Evolutionary conservation across 805 yeast genomes (phyloP).

Genomic region (Yarrowia divulgata): DNA sequence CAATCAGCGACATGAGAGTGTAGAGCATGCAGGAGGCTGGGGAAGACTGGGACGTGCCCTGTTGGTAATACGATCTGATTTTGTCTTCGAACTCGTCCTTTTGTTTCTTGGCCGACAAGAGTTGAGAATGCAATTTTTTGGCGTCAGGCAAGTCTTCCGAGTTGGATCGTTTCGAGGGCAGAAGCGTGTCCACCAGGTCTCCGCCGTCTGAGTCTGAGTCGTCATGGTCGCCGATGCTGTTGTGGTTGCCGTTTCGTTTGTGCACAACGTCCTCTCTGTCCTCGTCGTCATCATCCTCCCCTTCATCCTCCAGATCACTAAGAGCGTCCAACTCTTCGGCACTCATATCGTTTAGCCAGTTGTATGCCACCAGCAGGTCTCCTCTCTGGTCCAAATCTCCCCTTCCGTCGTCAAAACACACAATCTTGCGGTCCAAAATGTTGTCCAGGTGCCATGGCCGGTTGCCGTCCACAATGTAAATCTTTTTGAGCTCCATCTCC

Average conservation of each 20-base stretch:
- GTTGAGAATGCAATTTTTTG: conserved; percentile 21
- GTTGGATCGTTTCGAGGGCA: conserved; percentile 24
- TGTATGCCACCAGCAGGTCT: conserved; percentile 14
- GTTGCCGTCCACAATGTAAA: conserved; percentile 88
- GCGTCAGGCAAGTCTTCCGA: conserved; percentile 38
- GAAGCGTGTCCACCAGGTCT: conserved; percentile 42
- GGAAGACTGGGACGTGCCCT: conserved; percentile 78
- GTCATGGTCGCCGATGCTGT: not conserved
- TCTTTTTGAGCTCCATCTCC: conserved; percentile 55
- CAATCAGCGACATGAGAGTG: conserved; percentile 77
- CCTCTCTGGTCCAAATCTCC: conserved; percentile 2
- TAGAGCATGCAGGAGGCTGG: conserved; percentile 83
- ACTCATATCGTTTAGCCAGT: conserved; percentile 42
- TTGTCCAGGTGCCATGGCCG: conserved; percentile 98
- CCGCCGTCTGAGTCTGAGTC: conserved; percentile 33
- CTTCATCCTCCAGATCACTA: conserved; percentile 42
- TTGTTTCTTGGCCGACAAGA: conserved; percentile 43
- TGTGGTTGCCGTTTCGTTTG: not conserved
- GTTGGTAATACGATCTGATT: conserved; percentile 78
- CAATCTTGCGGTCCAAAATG: conserved; percentile 73
- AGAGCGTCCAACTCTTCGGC: conserved; percentile 40
- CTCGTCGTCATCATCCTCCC: conserved; percentile 4
- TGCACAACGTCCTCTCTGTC: not conserved
- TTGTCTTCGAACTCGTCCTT: conserved; percentile 53
- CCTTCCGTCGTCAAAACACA: conserved; percentile 86